A percentile compares a stretch with the other conserved stretches of the same genome.
These are phyloP conservation scores for Lablab purpureus DNA, from an alignment of 306 rosid species.

Conservation along the genomic window DNA sequence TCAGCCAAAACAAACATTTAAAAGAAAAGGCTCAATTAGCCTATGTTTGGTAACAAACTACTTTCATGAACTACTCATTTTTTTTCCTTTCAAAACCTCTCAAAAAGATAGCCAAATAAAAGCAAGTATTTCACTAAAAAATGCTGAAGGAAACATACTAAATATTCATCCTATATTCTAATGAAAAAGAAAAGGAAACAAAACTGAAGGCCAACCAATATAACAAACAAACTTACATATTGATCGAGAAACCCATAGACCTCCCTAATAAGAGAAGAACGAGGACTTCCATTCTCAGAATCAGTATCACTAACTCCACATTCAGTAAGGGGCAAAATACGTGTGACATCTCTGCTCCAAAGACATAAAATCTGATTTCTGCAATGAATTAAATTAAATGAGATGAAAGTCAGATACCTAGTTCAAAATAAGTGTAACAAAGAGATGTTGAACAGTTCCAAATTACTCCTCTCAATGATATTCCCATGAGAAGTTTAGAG, in stretches of 20 bases:
- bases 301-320: constrained; percentile 76
- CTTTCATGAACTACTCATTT: background rate
- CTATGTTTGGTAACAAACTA: background rate
- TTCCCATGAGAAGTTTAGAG: constrained; percentile 1
- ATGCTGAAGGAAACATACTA: background rate
- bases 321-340: constrained; percentile 89
- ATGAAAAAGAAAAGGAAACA: constrained; percentile 33
- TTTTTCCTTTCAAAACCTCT: constrained; percentile 4
- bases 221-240: constrained; percentile 73
- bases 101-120: background rate
- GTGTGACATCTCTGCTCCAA: constrained; percentile 93
- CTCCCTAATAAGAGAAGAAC: constrained; percentile 77
- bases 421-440: constrained; percentile 7
- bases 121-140: background rate
- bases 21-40: constrained; percentile 25
- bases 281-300: constrained; percentile 65
- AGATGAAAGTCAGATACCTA: constrained; percentile 30
- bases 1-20: background rate
- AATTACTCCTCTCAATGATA: constrained; percentile 14
- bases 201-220: constrained; percentile 28
- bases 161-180: constrained; percentile 1
- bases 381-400: constrained; percentile 52
- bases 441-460: constrained; percentile 23
- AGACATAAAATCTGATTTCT: constrained; percentile 90
- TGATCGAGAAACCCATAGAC: constrained; percentile 91